phyloP scores from a whole-genome alignment of 2,329 filamentous ascomycete species.

The Exophiala lecanii-corni region DNA sequence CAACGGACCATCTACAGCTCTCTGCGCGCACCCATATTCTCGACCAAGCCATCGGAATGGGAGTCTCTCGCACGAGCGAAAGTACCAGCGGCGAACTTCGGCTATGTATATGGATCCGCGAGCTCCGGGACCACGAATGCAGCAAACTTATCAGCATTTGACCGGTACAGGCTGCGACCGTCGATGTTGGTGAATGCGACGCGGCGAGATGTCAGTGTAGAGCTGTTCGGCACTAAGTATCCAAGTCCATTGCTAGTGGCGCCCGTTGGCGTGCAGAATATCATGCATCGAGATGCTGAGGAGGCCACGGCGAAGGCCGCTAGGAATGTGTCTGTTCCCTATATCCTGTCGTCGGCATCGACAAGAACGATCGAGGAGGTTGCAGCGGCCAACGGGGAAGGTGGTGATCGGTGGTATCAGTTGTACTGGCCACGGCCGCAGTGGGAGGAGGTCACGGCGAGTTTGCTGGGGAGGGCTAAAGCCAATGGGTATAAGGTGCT shows the following conservation, averaged over 20 bases:
- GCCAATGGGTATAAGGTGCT: slow-evolving; percentile 58
- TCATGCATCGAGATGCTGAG: slow-evolving; percentile 62
- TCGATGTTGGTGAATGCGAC: slow-evolving; percentile 33
- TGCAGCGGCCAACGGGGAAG: slow-evolving; percentile 51
- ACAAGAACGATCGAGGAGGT: slow-evolving; percentile 62
- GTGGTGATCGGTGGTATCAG: slow-evolving; percentile 62
- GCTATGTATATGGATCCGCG: slow-evolving; percentile 57
- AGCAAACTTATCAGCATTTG: slow-evolving; percentile 31
- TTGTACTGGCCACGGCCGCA: slow-evolving; percentile 62
- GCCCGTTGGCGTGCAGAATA: slow-evolving; percentile 64
- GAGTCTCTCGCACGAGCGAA: slow-evolving; percentile 48
- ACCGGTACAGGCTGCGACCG: slow-evolving; percentile 30
- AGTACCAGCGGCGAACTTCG: slow-evolving; percentile 49
- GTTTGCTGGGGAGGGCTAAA: slow-evolving; percentile 57
- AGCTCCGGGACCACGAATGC: slow-evolving; percentile 32
- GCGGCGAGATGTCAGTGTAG: slow-evolving; percentile 43
- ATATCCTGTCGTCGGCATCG: slow-evolving; percentile 62
- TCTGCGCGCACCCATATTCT: slow-evolving; percentile 43
- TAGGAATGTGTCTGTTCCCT: slow-evolving; percentile 56
- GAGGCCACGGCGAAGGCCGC: slow-evolving; percentile 58
- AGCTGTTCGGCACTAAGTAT: slow-evolving; percentile 48
- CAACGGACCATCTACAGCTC: slow-evolving; percentile 26
- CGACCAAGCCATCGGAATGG: slow-evolving; percentile 53
- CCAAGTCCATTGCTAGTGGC: slow-evolving; percentile 56
- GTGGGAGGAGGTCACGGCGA: slow-evolving; percentile 60